These are phyloP conservation scores for Botryotinia convoluta DNA, from an alignment of 2,329 filamentous ascomycete genomes.

Conservation along the genomic window DNA sequence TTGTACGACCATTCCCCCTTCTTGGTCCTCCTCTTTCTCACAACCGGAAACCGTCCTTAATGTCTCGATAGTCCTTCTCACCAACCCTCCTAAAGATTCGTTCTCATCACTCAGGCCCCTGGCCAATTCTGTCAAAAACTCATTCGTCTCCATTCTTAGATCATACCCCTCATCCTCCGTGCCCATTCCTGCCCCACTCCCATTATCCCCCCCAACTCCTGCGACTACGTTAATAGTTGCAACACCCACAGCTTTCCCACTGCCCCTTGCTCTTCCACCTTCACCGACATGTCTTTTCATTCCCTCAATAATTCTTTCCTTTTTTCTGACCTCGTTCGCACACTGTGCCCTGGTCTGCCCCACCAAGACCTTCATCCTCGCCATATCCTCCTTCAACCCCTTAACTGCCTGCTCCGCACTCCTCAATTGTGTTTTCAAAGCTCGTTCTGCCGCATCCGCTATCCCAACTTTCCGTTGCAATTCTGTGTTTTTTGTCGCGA, in stretches of 20 bases:
- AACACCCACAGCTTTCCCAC: conserved; percentile 52
- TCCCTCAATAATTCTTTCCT: conserved; percentile 83
- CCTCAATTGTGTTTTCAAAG: conserved; percentile 66
- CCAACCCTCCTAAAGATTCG: conserved; percentile 70
- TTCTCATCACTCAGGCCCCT: conserved; percentile 89
- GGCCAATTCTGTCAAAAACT: conserved; percentile 82
- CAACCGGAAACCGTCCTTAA: conserved; percentile 68
- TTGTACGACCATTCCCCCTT: conserved; percentile 29
- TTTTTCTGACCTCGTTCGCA: conserved; percentile 84
- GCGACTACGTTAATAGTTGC: conserved; percentile 57
- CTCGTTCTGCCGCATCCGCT: conserved; percentile 67
- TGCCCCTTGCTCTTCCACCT: conserved; percentile 59
- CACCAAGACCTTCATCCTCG: conserved; percentile 73
- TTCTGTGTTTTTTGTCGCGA: conserved; percentile 54
- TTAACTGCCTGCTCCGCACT: conserved; percentile 72
- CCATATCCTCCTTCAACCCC: conserved; percentile 79
- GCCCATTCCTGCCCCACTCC: conserved; percentile 21
- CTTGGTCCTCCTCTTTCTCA: conserved; percentile 40
- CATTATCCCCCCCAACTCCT: conserved; percentile 46
- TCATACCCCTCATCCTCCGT: conserved; percentile 58
- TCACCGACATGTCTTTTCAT: conserved; percentile 85
- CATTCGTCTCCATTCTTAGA: conserved; percentile 81
- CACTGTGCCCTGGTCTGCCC: conserved; percentile 83
- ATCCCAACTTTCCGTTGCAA: conserved; percentile 55
- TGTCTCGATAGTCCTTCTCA: conserved; percentile 68